These are phyloP conservation scores for Epichloe glyceriae DNA, from an alignment of 2,329 filamentous ascomycete genomes.

Conservation along the genomic window DNA sequence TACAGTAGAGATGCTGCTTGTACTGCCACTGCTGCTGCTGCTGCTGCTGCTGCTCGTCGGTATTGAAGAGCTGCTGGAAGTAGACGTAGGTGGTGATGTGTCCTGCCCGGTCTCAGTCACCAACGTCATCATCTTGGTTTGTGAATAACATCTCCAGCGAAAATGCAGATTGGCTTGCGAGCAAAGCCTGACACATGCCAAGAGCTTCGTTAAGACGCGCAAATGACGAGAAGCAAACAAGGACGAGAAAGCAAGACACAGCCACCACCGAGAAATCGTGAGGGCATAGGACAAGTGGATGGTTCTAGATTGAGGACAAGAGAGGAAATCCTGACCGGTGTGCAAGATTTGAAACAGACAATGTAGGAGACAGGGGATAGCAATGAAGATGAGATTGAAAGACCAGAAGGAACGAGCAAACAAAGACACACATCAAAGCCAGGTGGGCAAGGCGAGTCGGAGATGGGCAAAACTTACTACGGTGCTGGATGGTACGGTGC, in stretches of 20 bases:
- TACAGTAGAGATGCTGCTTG: constrained; percentile 26
- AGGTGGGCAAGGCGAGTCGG: constrained; percentile 1
- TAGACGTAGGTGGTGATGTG: constrained; percentile 13
- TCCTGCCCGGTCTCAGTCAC: constrained; percentile 24
- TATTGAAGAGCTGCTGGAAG: constrained; percentile 12
- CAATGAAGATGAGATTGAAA: background rate
- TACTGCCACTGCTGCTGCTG: constrained; percentile 1
- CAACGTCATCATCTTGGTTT: constrained; percentile 17
- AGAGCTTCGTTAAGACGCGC: background rate
- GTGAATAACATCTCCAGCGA: background rate
- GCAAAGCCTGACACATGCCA: constrained; percentile 8
- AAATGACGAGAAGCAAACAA: constrained; percentile 3
- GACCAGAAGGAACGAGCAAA: background rate
- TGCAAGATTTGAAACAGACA: background rate
- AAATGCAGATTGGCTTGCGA: constrained; percentile 8
- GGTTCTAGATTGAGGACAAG: too few relatives aligned
- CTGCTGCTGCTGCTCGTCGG: constrained; percentile 9
- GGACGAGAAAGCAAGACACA: background rate
- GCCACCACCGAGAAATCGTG: too few relatives aligned
- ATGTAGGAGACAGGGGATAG: background rate
- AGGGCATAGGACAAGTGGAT: too few relatives aligned
- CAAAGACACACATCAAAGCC: background rate
- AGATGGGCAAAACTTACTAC: constrained; percentile 15
- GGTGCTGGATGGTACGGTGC: constrained; percentile 12
- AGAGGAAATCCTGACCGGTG: too few relatives aligned